Base-by-base conservation (phyloP, 495 filamentous ascomycete species). In the Apiosordaria backusii region DNA sequence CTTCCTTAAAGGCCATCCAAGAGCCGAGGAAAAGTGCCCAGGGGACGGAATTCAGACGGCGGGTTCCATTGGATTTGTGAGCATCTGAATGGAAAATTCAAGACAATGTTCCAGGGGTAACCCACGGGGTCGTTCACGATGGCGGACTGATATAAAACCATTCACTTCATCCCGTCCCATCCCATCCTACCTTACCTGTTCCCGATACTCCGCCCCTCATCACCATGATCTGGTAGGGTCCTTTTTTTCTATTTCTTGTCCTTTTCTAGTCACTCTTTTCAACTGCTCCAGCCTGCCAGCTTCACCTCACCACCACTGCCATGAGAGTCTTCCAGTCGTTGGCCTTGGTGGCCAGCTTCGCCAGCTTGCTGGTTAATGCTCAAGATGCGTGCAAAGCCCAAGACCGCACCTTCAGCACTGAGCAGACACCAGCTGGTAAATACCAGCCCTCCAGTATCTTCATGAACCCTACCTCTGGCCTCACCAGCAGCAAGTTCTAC, bases 381-480 rank as follows among this genome's bases (percentile, higher is more conserved):
- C 61, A 64, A 40, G 29, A 67, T 52, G 61, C 58, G n/a, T 72
- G 70, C 62, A 53, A 45, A 2, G 18, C 63, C 1, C 21, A 69
- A 54, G 60, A 67, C 57, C 64, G 67, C 62, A 72, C 67, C 4
- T 72, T 65, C 63, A 72, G 67, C 67, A 61, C 45, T 60, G 67
- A 72, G 26, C 16, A 27, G 7, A 63, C 67, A n/a, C 68, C 70
- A 1, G 61, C 66, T 4, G 68, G 65, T 18, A 66, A 3, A n/a
- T 63, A 57, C 45, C 66, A 68, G 63, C 63, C 65, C 7, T 64
- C 60, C 57, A 57, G 64, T 53, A 26, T 65, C 25, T 61, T 61
- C 59, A 29, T 70, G 27, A 69, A 65, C 6, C 65, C 65, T 0
- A 19, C 61, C 4, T 35, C 63, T n/a, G 61, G 22, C 21, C 24